A percentile compares a stretch with the other conserved stretches of the same genome.
These are phyloP conservation scores for Hypoxylon crocopeplum DNA, from an alignment of 495 filamentous ascomycete genomes.

Conservation along the genomic window DNA sequence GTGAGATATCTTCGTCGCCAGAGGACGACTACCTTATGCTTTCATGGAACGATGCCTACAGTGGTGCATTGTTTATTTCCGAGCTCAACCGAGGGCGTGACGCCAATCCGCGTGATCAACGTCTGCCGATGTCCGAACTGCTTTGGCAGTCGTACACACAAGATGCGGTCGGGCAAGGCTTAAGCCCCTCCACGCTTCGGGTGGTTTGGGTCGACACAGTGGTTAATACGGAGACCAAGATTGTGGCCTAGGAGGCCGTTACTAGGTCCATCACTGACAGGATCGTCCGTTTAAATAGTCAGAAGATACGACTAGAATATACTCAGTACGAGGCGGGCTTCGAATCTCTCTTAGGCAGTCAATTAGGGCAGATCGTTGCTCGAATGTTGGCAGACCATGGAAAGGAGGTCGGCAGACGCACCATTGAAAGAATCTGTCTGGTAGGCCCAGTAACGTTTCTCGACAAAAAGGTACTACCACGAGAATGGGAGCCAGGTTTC, in stretches of 20 bases:
- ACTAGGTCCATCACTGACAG: neutral
- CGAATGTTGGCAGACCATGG: too few species aligned
- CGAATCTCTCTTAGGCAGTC: neutral
- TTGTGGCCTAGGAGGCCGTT: neutral
- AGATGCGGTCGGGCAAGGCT: neutral
- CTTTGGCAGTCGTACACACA: neutral
- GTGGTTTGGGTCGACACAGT: neutral
- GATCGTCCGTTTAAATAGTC: too few species aligned
- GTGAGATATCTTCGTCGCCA: neutral
- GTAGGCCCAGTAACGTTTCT: neutral
- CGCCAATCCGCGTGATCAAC: neutral
- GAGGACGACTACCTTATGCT: neutral
- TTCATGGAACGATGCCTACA: conserved; percentile 1
- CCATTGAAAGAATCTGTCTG: too few species aligned
- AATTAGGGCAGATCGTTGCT: neutral
- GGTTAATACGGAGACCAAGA: neutral
- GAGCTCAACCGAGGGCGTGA: neutral
- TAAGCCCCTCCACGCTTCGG: neutral
- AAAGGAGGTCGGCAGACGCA: too few species aligned
- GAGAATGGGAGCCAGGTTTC: neutral
- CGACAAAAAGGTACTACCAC: neutral
- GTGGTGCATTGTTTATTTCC: neutral
- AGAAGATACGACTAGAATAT: neutral
- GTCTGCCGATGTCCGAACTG: neutral
- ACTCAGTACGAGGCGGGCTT: neutral